Base-by-base conservation (phyloP, 805 yeast species). In the Candida wancherniae region DNA sequence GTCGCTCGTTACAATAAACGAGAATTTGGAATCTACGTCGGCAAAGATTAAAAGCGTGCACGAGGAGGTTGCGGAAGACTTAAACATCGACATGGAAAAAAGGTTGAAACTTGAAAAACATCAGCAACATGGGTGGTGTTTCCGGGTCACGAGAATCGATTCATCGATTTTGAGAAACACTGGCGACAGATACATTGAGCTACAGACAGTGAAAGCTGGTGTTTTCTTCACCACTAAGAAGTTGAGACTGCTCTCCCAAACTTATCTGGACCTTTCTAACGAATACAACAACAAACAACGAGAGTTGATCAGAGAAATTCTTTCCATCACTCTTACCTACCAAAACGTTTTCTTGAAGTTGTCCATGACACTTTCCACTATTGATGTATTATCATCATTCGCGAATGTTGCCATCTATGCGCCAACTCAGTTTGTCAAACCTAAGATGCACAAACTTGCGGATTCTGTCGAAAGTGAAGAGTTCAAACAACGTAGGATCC, bases 151-250 rank as follows among this genome's bases (percentile, higher is more conserved):
- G 1, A 74, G 98, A 55, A 80, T 76, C 34, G 97, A 92, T 50
- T 88, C 95, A 2, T 68, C 81, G 8, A 80, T 83, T 13, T 65
- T 92, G 36, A 74, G 97, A 46, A 73, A 72, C 9, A 61, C 67
- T 1, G 55, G 62, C 1, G 67, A 65, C 34, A 69, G 73, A 22
- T 88, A 80, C 52, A 71, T 71, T 30, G 97, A 92, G 55, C 64
- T 90, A 25, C 84, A 87, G 30, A 90, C 97, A 0, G 94, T 86
- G 18, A 92, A 92, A 53, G 95, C 96, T 2, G 99, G 99, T 35
- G 90, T 90, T 4, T 86, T 71, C 55, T 92, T 92, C 66, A 86
- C 95, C 7, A 85, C 95, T 2, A 57, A 64, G 24, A 69, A 70
- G 39, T 63, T 92, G 44, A 67, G 73, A 24, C 65, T 69, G n/a